Percentiles rank a stretch among this genome's conserved stretches.
These are phyloP conservation scores for Salvia hispanica DNA, from an alignment of 257 asterid species.

Conservation along the genomic window DNA sequence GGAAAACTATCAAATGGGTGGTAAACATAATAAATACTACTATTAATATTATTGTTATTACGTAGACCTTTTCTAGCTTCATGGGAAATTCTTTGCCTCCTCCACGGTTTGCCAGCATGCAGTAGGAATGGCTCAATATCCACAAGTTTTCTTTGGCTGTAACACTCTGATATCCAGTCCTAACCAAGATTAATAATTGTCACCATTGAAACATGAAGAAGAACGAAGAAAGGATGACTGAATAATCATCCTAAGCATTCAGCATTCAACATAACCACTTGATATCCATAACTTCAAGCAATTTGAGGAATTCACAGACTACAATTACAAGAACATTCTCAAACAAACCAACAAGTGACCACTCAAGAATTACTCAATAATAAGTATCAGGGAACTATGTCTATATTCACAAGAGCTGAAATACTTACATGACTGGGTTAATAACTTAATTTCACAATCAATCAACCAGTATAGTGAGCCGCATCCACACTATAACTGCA, in stretches of 20 bases:
- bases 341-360: neutral
- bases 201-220: constrained; percentile 25
- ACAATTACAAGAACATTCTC: constrained; percentile 7
- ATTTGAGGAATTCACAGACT: neutral
- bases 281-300: neutral
- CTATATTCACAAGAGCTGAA: constrained; percentile 9
- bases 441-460: constrained; percentile 4
- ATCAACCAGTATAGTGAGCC: neutral
- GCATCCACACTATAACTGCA: constrained; percentile 1
- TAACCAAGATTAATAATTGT: constrained; percentile 35
- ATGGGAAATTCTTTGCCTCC: constrained; percentile 45
- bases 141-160: constrained; percentile 62
- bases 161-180: constrained; percentile 91
- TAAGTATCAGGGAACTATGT: neutral
- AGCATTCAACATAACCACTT: constrained; percentile 1
- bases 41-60: neutral
- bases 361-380: neutral
- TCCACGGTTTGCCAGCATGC: constrained; percentile 99
- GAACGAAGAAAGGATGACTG: constrained; percentile 1
- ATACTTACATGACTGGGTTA: neutral
- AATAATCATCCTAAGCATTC: neutral
- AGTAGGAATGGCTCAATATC: constrained; percentile 75
- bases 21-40: neutral
- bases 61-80: constrained; percentile 55
- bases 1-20: neutral